phyloP scores from a whole-genome alignment of 2,329 filamentous ascomycete genomes.

The Parastagonospora avenae region DNA sequence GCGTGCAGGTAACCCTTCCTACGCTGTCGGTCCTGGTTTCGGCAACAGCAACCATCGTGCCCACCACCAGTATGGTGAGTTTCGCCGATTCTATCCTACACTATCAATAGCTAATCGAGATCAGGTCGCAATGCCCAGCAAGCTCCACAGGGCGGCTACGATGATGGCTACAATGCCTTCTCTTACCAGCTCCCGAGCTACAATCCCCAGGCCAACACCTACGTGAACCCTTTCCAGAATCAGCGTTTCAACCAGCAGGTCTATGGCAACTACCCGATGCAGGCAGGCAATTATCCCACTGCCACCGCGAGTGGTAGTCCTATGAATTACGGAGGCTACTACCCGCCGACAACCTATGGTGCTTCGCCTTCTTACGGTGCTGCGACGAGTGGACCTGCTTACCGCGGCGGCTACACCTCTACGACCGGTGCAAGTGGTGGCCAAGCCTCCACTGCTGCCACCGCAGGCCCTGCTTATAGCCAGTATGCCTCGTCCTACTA shows the following conservation, averaged over 20 bases:
- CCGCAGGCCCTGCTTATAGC: conserved; percentile 19
- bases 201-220: conserved; percentile 27
- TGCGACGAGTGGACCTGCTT: conserved; percentile 22
- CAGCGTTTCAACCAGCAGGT: conserved; percentile 28
- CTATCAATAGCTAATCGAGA: conserved; percentile 12
- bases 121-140: conserved; percentile 24
- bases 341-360: conserved; percentile 32
- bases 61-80: conserved; percentile 37
- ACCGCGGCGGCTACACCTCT: conserved; percentile 27
- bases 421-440: conserved; percentile 12
- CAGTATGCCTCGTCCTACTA: conserved; percentile 16
- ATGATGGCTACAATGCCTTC: conserved; percentile 36
- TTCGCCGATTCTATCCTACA: neutral
- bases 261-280: conserved; percentile 23
- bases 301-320: conserved; percentile 33
- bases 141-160: conserved; percentile 25
- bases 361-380: conserved; percentile 28
- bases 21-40: conserved; percentile 41
- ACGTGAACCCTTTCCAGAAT: conserved; percentile 31
- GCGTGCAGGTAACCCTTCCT: conserved; percentile 20
- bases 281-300: conserved; percentile 22
- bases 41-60: conserved; percentile 30
- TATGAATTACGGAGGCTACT: conserved; percentile 40
- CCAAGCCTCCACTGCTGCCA: conserved; percentile 7
- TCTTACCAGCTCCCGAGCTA: conserved; percentile 39